Base-by-base conservation (phyloP, 345 rosid genomes). In the Erysimum cheiranthoides region DNA sequence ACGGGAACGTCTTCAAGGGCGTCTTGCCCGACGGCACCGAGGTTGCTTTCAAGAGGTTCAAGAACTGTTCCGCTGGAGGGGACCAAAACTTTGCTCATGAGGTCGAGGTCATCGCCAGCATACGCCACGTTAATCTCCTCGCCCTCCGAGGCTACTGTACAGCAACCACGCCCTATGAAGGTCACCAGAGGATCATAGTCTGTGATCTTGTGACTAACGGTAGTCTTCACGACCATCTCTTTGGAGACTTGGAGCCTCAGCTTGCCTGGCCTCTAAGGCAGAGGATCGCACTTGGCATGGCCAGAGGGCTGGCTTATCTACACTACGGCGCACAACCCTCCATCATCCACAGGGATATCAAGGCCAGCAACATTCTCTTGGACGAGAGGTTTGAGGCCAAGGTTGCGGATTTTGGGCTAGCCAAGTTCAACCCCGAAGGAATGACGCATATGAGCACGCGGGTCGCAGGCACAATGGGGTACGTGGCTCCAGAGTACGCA, bases 401-500 rank as follows among this genome's bases (percentile, higher is more conserved):
- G 73, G 96, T 90, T 57, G 98, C 93, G 0, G 98, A 93, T 69
- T 93, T 93, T 59, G 98, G 98, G 50, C 85, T 93, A 34, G 98
- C 98, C 2, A 91, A 89, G 88, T 88, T 93, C 59, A 83, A 86
- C 2, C 96, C 93, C 0, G 98, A 91, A 68, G 91, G 93, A 25
- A 72, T 85, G 80, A 86, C 98, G 21, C 97, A 91, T 84, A 50
- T 88, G 86, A 93, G 92, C 85, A 93, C 98, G 2, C 72, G 98
- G 73, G 98, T 91, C 3, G 98, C 97, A 0, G 98, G 98, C 10
- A 93, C 98, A 13, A 89, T 88, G 98, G 98, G 98, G 21, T 93
- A 93, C 52, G 96, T 93, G 28, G 98, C 98, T 4, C 98, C 98
- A 1, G 98, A 93, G 86, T 93, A 93, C 60, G 97, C 98, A 0